A percentile compares a stretch with the other conserved stretches of the same genome.
These are phyloP conservation scores for Setomelanomma holmii DNA, from an alignment of 2,329 filamentous ascomycete genomes.

Conservation along the genomic window DNA sequence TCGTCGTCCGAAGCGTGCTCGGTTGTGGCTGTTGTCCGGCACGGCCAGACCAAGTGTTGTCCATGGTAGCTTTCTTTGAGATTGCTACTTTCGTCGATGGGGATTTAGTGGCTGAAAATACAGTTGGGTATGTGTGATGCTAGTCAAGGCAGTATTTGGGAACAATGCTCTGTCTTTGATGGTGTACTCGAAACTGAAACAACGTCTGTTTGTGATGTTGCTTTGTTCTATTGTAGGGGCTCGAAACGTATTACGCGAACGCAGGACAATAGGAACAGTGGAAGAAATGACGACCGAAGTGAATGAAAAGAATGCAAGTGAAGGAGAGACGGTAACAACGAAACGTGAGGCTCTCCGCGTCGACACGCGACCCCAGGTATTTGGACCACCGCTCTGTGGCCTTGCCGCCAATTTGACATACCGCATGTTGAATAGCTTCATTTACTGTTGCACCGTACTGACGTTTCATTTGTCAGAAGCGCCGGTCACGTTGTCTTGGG, in stretches of 20 bases:
- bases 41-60: constrained; percentile 13
- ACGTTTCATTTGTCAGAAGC: constrained; percentile 35
- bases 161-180: constrained; percentile 36
- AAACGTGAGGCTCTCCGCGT: constrained; percentile 22
- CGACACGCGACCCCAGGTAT: constrained; percentile 37
- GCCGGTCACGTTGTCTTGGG: constrained; percentile 33
- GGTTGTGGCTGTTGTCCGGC: constrained; percentile 22
- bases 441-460: constrained; percentile 18
- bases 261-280: constrained; percentile 17
- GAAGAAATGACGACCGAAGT: constrained; percentile 14
- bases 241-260: constrained; percentile 23
- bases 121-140: background rate
- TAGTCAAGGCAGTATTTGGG: constrained; percentile 12
- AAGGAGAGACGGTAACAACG: constrained; percentile 18
- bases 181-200: constrained; percentile 29
- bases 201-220: constrained; percentile 35
- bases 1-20: constrained; percentile 3
- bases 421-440: constrained; percentile 34
- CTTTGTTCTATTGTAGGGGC: constrained; percentile 30
- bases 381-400: constrained; percentile 23
- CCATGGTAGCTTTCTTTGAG: constrained; percentile 23
- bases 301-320: constrained; percentile 10
- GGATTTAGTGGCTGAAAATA: constrained; percentile 12
- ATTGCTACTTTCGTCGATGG: constrained; percentile 5
- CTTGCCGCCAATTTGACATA: constrained; percentile 36